Conservation (phyloP, 805 yeast species). For the Clavispora santaluciae region DNA sequence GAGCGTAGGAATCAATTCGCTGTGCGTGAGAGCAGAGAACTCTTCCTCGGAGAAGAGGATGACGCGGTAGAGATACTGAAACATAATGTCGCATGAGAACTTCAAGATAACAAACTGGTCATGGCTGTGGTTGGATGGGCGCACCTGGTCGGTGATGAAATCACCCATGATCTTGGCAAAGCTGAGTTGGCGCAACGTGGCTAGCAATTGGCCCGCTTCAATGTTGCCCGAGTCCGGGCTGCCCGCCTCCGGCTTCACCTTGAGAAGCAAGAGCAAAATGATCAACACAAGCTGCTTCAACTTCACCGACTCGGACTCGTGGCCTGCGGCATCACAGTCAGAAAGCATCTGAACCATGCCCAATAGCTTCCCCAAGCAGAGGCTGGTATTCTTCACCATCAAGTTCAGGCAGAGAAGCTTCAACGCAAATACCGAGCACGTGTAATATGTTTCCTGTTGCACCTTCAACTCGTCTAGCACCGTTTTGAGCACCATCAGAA, state of each 20-base stretch:
- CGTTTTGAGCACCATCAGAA: conserved; percentile 29
- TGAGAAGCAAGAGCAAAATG: conserved; percentile 27
- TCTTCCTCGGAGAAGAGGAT: conserved; percentile 33
- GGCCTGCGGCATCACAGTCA: conserved; percentile 5
- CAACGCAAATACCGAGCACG: conserved; percentile 29
- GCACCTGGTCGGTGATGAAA: conserved; percentile 26
- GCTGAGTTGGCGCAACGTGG: conserved; percentile 54
- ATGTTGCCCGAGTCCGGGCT: conserved; percentile 14
- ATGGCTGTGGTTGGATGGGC: conserved; percentile 12
- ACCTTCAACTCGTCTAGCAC: conserved; percentile 26
- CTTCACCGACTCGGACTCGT: conserved; percentile 13
- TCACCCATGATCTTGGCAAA: conserved; percentile 40
- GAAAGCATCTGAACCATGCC: conserved; percentile 29
- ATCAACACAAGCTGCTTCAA: conserved; percentile 35
- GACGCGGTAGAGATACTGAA: conserved; percentile 35
- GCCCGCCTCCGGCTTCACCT: conserved; percentile 24
- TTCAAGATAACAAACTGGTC: conserved; percentile 31
- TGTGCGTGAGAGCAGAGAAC: conserved; percentile 23
- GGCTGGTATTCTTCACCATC: conserved; percentile 30
- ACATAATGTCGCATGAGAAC: conserved; percentile 36
- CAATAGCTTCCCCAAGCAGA: conserved; percentile 36
- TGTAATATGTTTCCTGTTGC: conserved; percentile 23
- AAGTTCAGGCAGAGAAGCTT: conserved; percentile 34
- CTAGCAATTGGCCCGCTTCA: conserved; percentile 12
- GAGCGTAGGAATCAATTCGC: conserved; percentile 24